A percentile compares a stretch with the other conserved stretches of the same genome.
These are phyloP conservation scores for Diaporthe eres DNA, from an alignment of 2,329 filamentous ascomycete species.

Conservation along the genomic window DNA sequence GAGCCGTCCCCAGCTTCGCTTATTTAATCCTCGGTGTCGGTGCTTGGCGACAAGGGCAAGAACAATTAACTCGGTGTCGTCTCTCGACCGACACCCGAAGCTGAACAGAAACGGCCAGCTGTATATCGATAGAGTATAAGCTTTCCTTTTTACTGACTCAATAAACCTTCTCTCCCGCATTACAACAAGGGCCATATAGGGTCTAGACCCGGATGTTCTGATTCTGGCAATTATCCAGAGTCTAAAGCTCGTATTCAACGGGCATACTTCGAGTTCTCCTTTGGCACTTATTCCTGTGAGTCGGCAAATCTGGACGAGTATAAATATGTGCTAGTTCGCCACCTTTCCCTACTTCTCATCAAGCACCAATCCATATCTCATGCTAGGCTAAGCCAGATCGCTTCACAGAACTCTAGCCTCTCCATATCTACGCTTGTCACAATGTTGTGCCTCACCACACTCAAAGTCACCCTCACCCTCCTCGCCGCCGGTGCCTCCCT, in stretches of 20 bases:
- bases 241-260: background rate
- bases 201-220: background rate
- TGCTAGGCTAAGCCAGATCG: background rate
- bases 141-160: too few relatives aligned
- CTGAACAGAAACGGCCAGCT: too few relatives aligned
- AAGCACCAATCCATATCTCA: background rate
- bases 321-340: background rate
- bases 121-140: too few relatives aligned
- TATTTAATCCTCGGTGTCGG: too few relatives aligned
- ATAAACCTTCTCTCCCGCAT: too few relatives aligned
- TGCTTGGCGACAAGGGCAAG: too few relatives aligned
- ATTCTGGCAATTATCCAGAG: background rate
- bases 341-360: background rate
- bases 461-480: background rate
- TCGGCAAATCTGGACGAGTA: background rate
- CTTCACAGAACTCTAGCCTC: background rate
- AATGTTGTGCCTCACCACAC: background rate
- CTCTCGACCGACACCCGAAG: too few relatives aligned
- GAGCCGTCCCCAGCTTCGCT: too few relatives aligned
- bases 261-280: too few relatives aligned
- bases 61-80: too few relatives aligned
- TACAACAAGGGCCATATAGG: too few relatives aligned
- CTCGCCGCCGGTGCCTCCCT: background rate
- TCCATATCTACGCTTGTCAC: background rate
- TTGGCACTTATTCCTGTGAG: background rate